Evolutionary conservation across 1,284 basidiomycete species (phyloP), one percentile per base, ranked within the genome.

Genomic region (Mycosarcoma mackinlayi): DNA sequence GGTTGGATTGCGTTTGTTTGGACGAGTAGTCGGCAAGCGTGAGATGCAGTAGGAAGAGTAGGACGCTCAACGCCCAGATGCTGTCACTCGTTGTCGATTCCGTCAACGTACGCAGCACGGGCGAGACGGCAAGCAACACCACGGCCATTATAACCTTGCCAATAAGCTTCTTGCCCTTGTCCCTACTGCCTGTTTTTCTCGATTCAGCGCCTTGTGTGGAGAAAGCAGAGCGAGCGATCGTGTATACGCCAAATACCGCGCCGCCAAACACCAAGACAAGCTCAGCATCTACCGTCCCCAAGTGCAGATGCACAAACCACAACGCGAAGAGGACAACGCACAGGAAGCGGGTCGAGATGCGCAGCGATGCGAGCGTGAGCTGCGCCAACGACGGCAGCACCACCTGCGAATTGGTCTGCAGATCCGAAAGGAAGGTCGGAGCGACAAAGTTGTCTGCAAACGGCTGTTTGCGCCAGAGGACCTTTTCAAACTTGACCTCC

Each of bases 71-170:
- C 7, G 94, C 94, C 93, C 94, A 98, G 73, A 98, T 96, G 24
- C 93, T 94, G 83, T 98, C 96, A 13, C 90, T 91, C 18, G 95
- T 97, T 0, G 94, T 98, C 8, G 94, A 92, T 37, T 92, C 92
- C 11, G 93, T 96, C 72, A 98, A 85, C 1, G 94, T 97, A 68
- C 91, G 88, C 56, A 98, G 85, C 5, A 98, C 91, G 1, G 96
- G 96, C 0, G 94, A 91, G 39, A 98, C 86, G 6, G 94, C 90
- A 83, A 95, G 88, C 54, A 98, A 86, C 3, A 92, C 88, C 6
- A 98, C 87, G 74, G 94, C 91, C 55, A 95, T 90, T 48, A 98
- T 86, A 6, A 63, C 6, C 16, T 74, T 57, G 11, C 63, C 52
- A 8, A 73, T 49, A 6, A 69, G 25, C 46, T 6, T 44, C 40